Percentiles rank a stretch among this genome's conserved stretches.
Evolutionary conservation across 305 asterid species (phyloP).

Genomic region (Fraxinus sp.): DNA sequence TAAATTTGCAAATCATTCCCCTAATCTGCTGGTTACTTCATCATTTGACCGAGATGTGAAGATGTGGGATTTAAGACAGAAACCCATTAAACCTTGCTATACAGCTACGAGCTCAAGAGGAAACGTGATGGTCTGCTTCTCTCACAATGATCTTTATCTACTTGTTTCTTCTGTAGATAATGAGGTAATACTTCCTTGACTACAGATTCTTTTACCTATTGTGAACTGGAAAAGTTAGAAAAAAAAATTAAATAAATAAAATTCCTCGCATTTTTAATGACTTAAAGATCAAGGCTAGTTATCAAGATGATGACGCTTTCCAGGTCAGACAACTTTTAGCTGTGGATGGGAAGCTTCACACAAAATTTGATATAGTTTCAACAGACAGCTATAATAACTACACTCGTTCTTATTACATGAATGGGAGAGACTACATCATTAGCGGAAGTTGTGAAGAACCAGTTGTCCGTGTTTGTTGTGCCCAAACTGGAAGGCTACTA

Average conservation of each 20-base stretch:
- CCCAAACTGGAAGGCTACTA: slow-evolving; percentile 70
- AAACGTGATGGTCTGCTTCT: slow-evolving; percentile 86
- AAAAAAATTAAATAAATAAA: neutral
- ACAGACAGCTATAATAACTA: slow-evolving; percentile 68
- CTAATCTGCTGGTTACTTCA: slow-evolving; percentile 65
- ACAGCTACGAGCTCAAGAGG: slow-evolving; percentile 67
- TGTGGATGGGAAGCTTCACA: slow-evolving; percentile 68
- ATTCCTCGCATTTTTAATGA: neutral
- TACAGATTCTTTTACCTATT: neutral
- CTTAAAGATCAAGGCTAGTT: neutral
- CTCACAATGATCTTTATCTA: slow-evolving; percentile 79
- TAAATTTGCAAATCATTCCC: slow-evolving; percentile 72
- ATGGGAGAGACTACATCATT: slow-evolving; percentile 66
- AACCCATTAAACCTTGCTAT: slow-evolving; percentile 58
- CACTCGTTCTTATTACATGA: slow-evolving; percentile 85
- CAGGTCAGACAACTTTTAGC: slow-evolving; percentile 77
- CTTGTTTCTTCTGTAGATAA: slow-evolving; percentile 80
- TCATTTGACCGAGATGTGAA: slow-evolving; percentile 76
- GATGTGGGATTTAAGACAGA: slow-evolving; percentile 86
- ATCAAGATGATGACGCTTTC: neutral
- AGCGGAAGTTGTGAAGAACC: slow-evolving; percentile 82
- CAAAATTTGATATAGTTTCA: slow-evolving; percentile 63
- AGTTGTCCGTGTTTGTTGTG: slow-evolving; percentile 65
- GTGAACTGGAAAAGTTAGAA: neutral
- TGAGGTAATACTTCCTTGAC: slow-evolving; percentile 50